Base-by-base conservation (phyloP, 1,284 basidiomycete genomes). In the Trichosporon faecale region DNA sequence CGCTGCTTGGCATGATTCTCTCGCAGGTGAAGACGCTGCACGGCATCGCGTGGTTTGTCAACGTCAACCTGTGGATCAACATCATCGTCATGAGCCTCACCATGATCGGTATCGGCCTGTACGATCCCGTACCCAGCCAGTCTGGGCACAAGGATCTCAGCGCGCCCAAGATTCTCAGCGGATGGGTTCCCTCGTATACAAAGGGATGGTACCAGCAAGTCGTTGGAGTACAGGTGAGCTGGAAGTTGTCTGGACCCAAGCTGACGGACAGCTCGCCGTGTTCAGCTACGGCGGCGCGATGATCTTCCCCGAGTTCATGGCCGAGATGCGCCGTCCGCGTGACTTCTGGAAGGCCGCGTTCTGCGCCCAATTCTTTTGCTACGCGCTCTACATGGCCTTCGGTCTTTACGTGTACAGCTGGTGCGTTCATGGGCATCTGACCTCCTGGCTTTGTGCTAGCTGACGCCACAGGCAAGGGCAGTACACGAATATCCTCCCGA, bases 331-430 rank as follows among this genome's bases (percentile, higher is more conserved):
- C 18, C 85, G 89, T 2, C 90, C 89, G 0, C 87, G 88, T 86
- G 89, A 91, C 77, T 91, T 91, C 75, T 90, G 88, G 88, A 90
- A 90, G 77, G 88, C 86, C 37, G 89, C 89, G 86, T 82, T 86
- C 63, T 78, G 81, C 37, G 88, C 88, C 0, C 89, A 91, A 76
- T 63, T 84, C 2, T 78, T 91, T 49, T 89, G 90, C 75, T 85
- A 85, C 74, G 64, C 80, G 16, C 85, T 86, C 3, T 91, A 74
- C 70, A 70, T 72, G 69, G 21, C 68, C 23, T 72, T 70, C 35
- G 89, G 89, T 11, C 65, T 85, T 25, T 85, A 84, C 74, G 82
- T 84, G 52, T 85, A 89, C 83, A 81, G 85, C 0, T 88, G 87
- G 67, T 68, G n/a, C 18, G 63, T 68, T 18, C 3, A 33, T 16